Evolutionary conservation across 257 asterid genomes (phyloP).

Genomic region (Petunia secreta): DNA sequence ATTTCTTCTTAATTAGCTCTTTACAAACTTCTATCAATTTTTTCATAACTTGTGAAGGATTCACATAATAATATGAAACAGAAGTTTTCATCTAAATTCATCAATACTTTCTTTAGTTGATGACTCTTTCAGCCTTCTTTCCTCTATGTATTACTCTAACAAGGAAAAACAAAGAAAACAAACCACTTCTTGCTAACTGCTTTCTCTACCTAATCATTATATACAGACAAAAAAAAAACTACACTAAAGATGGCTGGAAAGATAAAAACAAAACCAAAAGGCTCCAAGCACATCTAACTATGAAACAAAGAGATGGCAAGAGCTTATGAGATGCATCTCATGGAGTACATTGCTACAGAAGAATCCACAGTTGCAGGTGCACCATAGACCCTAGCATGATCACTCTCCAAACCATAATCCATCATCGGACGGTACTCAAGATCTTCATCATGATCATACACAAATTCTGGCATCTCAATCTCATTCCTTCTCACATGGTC

Average conservation of each 20-base stretch:
- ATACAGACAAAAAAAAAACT: not conserved
- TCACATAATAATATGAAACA: not conserved
- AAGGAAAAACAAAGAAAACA: not conserved
- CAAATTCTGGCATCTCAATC: conserved; percentile 80
- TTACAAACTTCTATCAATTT: too few relatives aligned
- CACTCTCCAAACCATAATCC: conserved; percentile 89
- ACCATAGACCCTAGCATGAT: conserved; percentile 60
- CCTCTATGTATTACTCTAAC: not conserved
- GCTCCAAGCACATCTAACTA: not conserved
- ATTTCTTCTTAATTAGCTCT: too few relatives aligned
- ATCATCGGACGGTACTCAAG: conserved; percentile 63
- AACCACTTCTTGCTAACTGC: not conserved
- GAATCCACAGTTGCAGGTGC: conserved; percentile 40
- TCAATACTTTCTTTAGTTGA: conserved; percentile 17
- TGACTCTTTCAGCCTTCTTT: not conserved
- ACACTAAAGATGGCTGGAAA: not conserved
- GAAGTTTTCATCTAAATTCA: not conserved
- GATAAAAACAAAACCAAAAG: not conserved
- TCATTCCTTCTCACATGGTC: conserved; percentile 66
- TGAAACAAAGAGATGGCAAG: not conserved
- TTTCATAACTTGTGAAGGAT: too few relatives aligned
- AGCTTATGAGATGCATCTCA: conserved; percentile 69
- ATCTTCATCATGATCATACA: conserved; percentile 79
- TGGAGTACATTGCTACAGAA: conserved; percentile 60
- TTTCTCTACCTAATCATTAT: not conserved